Conservation (phyloP, 345 rosid species). For the Pistacia atlantica region DNA sequence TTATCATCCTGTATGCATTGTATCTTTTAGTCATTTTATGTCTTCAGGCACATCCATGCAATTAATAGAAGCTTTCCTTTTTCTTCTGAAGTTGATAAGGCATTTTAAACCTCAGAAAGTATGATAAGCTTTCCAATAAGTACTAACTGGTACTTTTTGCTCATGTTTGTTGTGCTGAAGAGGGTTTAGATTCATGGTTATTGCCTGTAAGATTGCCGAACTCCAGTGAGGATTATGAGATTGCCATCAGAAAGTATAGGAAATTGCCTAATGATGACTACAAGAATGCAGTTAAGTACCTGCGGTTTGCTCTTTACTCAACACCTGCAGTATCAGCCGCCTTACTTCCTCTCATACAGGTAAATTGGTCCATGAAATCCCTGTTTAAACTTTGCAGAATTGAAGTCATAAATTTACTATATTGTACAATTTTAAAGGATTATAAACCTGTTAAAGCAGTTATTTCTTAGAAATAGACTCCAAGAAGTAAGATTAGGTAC, state of each 20-base stretch:
- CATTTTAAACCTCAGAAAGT: neutral
- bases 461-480: too few relatives aligned
- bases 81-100: neutral
- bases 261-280: conserved; percentile 43
- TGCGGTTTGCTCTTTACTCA: conserved; percentile 50
- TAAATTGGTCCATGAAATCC: conserved; percentile 21
- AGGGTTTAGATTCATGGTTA: conserved; percentile 69
- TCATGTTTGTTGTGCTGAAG: conserved; percentile 28
- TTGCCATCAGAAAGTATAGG: conserved; percentile 22
- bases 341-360: conserved; percentile 83
- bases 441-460: too few relatives aligned
- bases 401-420: too few relatives aligned
- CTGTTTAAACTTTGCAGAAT: too few relatives aligned
- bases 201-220: conserved; percentile 62
- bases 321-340: conserved; percentile 46
- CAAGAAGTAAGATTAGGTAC: too few relatives aligned
- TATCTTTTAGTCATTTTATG: neutral
- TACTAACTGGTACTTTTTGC: conserved; percentile 9
- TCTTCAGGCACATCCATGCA: neutral
- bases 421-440: too few relatives aligned
- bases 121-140: too few relatives aligned
- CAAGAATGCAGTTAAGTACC: conserved; percentile 62
- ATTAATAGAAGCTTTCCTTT: neutral
- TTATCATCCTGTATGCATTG: neutral
- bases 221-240: conserved; percentile 38